Conservation (phyloP, 2,329 filamentous ascomycete genomes). For the Pseudocercospora cruenta region DNA sequence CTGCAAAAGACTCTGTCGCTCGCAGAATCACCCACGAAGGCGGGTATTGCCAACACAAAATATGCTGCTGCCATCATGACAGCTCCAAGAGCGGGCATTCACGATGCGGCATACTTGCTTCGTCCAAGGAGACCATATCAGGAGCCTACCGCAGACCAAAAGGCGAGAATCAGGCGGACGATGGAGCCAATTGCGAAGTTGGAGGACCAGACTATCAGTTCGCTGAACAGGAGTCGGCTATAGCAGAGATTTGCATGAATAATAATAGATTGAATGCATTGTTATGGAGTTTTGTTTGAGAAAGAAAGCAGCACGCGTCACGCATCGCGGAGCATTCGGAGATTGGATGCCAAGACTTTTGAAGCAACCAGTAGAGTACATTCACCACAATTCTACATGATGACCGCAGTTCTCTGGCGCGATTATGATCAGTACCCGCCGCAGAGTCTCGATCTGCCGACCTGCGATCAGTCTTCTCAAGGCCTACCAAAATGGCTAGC, state of each 20-base stretch:
- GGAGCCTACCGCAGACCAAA: conserved; percentile 45
- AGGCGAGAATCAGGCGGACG: conserved; percentile 44
- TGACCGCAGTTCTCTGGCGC: too few relatives aligned
- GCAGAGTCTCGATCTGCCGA: too few relatives aligned
- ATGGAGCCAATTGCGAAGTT: conserved; percentile 39
- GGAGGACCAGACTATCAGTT: background rate
- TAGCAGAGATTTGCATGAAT: background rate
- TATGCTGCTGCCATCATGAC: conserved; percentile 66
- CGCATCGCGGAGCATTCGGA: background rate
- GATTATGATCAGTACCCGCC: too few relatives aligned
- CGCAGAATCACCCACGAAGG: conserved; percentile 68
- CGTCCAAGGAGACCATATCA: conserved; percentile 64
- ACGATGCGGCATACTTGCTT: conserved; percentile 59
- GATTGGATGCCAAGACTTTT: too few relatives aligned
- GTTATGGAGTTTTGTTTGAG: too few relatives aligned
- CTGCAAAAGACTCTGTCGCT: conserved; percentile 66
- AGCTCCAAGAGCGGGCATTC: conserved; percentile 60
- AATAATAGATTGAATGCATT: background rate
- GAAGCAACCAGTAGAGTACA: too few relatives aligned
- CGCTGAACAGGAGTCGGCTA: conserved; percentile 5
- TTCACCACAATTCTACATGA: too few relatives aligned
- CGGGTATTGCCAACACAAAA: conserved; percentile 69
- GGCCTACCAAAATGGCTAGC: too few relatives aligned
- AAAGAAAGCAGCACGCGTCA: too few relatives aligned
- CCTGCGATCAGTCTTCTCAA: too few relatives aligned